Evolutionary conservation across 495 filamentous ascomycete genomes (phyloP), one percentile per base, ranked within the genome.

Genomic region (Neurospora terricola): DNA sequence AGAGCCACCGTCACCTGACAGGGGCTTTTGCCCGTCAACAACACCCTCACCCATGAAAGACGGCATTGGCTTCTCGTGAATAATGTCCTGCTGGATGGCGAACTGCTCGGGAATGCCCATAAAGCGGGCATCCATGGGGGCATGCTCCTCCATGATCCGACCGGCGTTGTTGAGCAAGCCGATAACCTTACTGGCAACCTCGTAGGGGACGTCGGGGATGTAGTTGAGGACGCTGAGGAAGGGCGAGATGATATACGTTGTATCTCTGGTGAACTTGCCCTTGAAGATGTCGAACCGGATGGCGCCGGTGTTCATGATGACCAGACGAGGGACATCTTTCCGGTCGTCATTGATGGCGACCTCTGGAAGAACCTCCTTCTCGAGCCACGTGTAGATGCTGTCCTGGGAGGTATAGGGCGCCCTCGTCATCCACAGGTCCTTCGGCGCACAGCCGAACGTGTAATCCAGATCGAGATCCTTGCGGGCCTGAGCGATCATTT

Each of bases 271-370:
- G 75, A 98, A 98, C 2, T 90, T 45, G 0, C 96, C 96, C 78
- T 94, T 87, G 86, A 98, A 97, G 74, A 99, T 91, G 78, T 99
- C 96, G 78, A 98, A 98, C 68, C 96, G 91, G 72, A 98, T 89
- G 3, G 92, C 91, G 11, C 96, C 96, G 8, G 93, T 96, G 79
- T 99, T 99, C 37, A 91, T 82, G 74, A 98, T 87, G 10, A 90
- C 91, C 9, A 98, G 83, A 1, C 88, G 86, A 14, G 94, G 86
- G 1, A 78, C 76, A 36, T 86, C 73, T 36, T 75, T 76, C 18
- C 81, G 80, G 70, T 75, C 70, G n/a, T 77, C 38, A 38, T 81
- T 82, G 74, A 78, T 78, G 54, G 93, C 81, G 27, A 88, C 81
- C 34, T 87, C 85, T 0, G 92, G 90, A 1, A 99, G 82, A 2